Base-by-base conservation (phyloP, 768 basidiomycete genomes). In the Ramaria sp. region DNA sequence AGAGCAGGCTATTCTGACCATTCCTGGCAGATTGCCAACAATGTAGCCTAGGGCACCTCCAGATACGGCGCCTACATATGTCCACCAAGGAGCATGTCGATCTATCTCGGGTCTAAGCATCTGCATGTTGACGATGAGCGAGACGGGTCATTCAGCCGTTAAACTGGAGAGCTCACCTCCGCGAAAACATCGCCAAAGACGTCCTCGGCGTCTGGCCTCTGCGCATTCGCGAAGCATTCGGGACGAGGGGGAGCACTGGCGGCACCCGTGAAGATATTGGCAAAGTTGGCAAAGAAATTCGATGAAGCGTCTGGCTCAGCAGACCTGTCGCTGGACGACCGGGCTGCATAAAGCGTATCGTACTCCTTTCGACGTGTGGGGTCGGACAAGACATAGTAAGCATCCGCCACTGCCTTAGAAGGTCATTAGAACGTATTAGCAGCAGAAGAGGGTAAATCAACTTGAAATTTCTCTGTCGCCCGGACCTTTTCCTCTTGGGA, bases 161-260 rank as follows among this genome's bases (percentile, higher is more conserved):
- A 49, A 11, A 33, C 7, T 2, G 3, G 13, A 10, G 13, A 12
- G 65, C 76, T 47, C 60, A 89, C 91, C 74, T 95, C 92, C 60
- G 94, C 92, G 61, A 95, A 95, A 4, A 88, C 91, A 65, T 94
- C 86, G 2, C 86, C 83, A 66, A 95, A 96, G 7, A 93, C 81
- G 41, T 80, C 75, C 49, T 93, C 82, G 12, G 92, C 79, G 65
- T 93, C 75, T 31, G 91, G 91, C 59, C 82, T 76, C 47, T 72
- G 72, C 55, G 60, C 66, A 33, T 53, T 51, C 20, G 66, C 59
- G 22, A 67, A 64, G 42, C 71, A 66, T 50, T 70, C 66, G 34
- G 71, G 43, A 48, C 53, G 31, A 52, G 51, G 30, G 30, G 59
- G 51, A 24, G 61, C 43, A 12, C 68, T 63, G 0, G 66, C 60